Evolutionary conservation across 768 basidiomycete genomes (phyloP).

Genomic region (Suillus alpinus): DNA sequence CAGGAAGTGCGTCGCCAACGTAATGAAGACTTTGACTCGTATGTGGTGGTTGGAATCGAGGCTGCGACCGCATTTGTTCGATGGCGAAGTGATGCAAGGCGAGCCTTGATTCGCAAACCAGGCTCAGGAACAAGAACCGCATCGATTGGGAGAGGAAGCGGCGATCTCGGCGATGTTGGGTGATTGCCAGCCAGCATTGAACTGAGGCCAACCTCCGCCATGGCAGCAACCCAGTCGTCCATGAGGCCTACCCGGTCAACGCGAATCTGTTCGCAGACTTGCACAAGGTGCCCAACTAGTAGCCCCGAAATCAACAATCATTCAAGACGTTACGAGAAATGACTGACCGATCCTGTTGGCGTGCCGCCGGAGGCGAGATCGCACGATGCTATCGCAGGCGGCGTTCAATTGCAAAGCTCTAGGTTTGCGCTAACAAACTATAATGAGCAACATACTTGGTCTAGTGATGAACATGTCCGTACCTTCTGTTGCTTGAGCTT

Average conservation of each 20-base stretch:
- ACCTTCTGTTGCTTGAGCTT: neutral
- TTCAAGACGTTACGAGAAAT: neutral
- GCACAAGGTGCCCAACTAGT: neutral
- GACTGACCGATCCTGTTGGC: no score
- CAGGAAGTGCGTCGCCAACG: neutral
- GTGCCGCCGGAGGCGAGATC: neutral
- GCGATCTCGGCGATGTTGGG: neutral
- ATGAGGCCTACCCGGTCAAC: neutral
- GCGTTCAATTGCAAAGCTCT: no score
- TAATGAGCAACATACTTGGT: neutral
- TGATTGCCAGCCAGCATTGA: neutral
- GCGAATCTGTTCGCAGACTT: neutral
- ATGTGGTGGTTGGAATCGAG: neutral
- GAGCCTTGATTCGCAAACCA: neutral
- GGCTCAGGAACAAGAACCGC: neutral
- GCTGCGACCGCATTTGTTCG: neutral
- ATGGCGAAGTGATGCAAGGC: neutral
- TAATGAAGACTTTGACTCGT: no score
- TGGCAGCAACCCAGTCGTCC: neutral
- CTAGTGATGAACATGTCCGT: neutral
- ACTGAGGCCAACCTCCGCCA: neutral
- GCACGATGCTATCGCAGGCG: neutral
- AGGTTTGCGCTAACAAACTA: neutral
- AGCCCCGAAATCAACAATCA: neutral
- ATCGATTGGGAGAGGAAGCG: neutral